A percentile compares a stretch with the other conserved stretches of the same genome.
These are phyloP conservation scores for Aspergillus nidulans DNA, from an alignment of 495 filamentous ascomycete genomes.

Conservation along the genomic window DNA sequence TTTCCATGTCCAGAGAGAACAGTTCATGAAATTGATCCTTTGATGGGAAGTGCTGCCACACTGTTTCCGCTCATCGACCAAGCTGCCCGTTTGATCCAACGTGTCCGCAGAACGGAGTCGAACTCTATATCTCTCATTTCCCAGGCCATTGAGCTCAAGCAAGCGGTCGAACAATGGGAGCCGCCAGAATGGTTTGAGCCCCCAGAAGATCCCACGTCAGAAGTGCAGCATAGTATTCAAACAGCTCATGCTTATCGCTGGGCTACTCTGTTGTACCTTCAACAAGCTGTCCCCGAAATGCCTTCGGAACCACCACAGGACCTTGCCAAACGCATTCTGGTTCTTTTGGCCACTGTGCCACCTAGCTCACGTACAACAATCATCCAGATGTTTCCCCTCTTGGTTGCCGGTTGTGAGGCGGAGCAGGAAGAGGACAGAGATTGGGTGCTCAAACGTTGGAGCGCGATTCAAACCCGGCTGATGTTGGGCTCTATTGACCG, in stretches of 20 bases:
- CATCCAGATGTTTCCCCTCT: conserved; percentile 71
- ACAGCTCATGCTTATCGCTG: conserved; percentile 75
- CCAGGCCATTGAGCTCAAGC: conserved; percentile 62
- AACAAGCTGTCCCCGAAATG: conserved; percentile 75
- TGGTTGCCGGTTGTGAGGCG: conserved; percentile 69
- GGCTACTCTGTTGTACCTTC: conserved; percentile 71
- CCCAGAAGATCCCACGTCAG: conserved; percentile 63
- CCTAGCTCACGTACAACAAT: conserved; percentile 61
- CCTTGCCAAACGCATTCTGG: conserved; percentile 59
- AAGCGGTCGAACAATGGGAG: conserved; percentile 59
- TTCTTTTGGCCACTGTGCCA: conserved; percentile 61
- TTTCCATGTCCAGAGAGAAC: conserved; percentile 36
- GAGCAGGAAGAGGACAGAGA: conserved; percentile 54
- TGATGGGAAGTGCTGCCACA: conserved; percentile 69
- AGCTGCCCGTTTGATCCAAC: conserved; percentile 64
- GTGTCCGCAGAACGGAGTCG: conserved; percentile 50
- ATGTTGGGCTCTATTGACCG: conserved; percentile 69
- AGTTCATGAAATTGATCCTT: conserved; percentile 62
- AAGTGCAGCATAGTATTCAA: conserved; percentile 62
- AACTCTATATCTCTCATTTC: conserved; percentile 61
- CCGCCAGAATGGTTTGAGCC: conserved; percentile 53
- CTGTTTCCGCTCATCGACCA: conserved; percentile 71
- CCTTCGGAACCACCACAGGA: conserved; percentile 53
- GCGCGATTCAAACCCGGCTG: conserved; percentile 57
- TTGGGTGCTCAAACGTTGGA: conserved; percentile 69